These are phyloP conservation scores for Halophytophthora batemanensis DNA, from an alignment of 352 stramenopile species.

Conservation along the genomic window DNA sequence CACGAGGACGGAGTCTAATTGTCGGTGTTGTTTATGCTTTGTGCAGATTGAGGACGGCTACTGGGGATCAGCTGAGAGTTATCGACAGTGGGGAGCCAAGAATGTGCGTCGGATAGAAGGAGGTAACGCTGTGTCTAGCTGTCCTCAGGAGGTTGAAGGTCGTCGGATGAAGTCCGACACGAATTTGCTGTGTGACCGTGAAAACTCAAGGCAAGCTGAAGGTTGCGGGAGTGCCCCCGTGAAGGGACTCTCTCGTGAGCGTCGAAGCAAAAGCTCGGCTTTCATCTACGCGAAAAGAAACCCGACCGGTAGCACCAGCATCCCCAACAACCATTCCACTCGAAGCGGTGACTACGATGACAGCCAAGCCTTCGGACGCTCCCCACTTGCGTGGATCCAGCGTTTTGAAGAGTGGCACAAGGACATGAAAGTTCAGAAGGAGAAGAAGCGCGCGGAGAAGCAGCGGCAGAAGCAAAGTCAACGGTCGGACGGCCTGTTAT, in stretches of 20 bases:
- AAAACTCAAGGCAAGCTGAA: constrained; percentile 7
- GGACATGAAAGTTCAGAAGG: constrained; percentile 72
- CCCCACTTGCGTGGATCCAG: constrained; percentile 73
- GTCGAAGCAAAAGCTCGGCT: constrained; percentile 72
- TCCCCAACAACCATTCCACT: constrained; percentile 4
- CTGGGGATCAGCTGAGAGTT: constrained; percentile 62
- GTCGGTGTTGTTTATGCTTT: not conserved
- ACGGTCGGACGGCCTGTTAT: constrained; percentile 29
- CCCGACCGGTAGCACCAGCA: constrained; percentile 18
- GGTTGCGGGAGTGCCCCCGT: constrained; percentile 17
- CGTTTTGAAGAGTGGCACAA: constrained; percentile 82
- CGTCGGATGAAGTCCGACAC: constrained; percentile 38
- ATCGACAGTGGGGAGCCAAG: constrained; percentile 52
- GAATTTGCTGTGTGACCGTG: constrained; percentile 14
- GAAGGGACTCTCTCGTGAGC: constrained; percentile 28
- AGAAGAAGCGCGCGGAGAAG: constrained; percentile 77
- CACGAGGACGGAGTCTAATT: not conserved
- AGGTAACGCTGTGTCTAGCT: constrained; percentile 20
- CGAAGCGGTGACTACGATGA: constrained; percentile 35
- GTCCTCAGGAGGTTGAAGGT: constrained; percentile 33
- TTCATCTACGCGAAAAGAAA: constrained; percentile 41
- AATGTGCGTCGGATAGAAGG: constrained; percentile 44
- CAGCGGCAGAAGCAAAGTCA: constrained; percentile 44
- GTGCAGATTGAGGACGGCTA: constrained; percentile 44
- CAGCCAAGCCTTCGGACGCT: constrained; percentile 38